Evolutionary conservation across 192 early-diverging fungal species (phyloP).

Genomic region (Thoreauomyces humboldtii): DNA sequence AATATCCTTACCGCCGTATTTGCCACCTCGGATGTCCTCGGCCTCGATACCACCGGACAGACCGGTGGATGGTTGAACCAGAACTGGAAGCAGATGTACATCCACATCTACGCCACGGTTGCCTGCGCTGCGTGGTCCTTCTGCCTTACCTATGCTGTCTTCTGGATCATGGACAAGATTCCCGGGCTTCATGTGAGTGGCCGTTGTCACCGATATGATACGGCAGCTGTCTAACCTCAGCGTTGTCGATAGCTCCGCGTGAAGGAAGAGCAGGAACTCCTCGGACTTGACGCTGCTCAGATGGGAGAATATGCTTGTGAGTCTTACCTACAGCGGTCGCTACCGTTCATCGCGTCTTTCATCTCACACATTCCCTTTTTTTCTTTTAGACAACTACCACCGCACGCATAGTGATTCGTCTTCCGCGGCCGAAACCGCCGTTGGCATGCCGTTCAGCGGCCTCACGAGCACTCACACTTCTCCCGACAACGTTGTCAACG

Average conservation of each 20-base stretch:
- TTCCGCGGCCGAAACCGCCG: too few species aligned
- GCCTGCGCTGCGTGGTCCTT: conserved; percentile 76
- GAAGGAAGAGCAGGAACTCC: conserved; percentile 63
- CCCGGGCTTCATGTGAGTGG: conserved; percentile 66
- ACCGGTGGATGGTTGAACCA: conserved; percentile 78
- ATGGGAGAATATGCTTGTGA: conserved; percentile 72
- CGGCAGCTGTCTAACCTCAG: too few species aligned
- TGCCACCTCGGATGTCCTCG: conserved; percentile 68
- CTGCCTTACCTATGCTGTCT: conserved; percentile 69
- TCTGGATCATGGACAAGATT: conserved; percentile 68
- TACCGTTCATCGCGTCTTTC: too few species aligned
- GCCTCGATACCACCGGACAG: conserved; percentile 57
- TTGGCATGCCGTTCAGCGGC: too few species aligned
- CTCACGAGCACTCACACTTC: too few species aligned
- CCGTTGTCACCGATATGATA: too few species aligned
- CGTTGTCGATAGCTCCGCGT: too few species aligned
- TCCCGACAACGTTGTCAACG: too few species aligned
- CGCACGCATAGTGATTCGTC: too few species aligned
- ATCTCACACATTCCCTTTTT: too few species aligned
- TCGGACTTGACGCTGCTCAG: conserved; percentile 78
- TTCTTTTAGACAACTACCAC: too few species aligned
- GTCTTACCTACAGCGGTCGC: too few species aligned
- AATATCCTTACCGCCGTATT: conserved; percentile 84
- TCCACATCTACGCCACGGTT: conserved; percentile 72
- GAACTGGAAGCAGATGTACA: conserved; percentile 75